These are phyloP conservation scores for Trichopus zeylanicus DNA, from an alignment of 116 monocot genomes.

Conservation along the genomic window DNA sequence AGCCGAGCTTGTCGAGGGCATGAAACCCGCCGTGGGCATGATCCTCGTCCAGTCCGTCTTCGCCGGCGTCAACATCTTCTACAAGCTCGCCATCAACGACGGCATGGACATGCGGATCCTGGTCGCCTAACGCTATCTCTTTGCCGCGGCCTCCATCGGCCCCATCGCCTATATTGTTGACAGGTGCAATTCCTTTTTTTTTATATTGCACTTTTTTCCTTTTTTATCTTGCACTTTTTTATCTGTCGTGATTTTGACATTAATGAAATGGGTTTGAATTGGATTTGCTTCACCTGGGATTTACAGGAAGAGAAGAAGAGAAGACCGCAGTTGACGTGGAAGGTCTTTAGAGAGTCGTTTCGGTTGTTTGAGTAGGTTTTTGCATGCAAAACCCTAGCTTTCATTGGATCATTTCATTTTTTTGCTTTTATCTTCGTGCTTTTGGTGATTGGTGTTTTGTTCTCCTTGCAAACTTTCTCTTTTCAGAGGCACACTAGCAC, in stretches of 20 bases:
- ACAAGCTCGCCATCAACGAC: constrained; percentile 48
- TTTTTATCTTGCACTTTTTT: not conserved
- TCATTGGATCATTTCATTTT: no score
- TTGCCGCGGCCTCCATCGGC: constrained; percentile 24
- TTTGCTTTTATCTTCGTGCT: no score
- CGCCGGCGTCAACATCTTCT: constrained; percentile 36
- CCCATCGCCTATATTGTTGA: constrained; percentile 54
- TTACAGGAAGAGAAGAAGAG: no score
- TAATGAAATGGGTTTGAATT: not conserved
- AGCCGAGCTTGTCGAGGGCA: constrained; percentile 6
- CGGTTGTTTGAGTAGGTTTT: no score
- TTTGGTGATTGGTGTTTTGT: no score
- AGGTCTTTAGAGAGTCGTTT: constrained; percentile 33
- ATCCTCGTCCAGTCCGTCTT: constrained; percentile 32
- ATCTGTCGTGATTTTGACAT: not conserved
- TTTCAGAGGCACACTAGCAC: no score
- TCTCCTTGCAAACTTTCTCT: no score
- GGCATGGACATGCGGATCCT: constrained; percentile 50
- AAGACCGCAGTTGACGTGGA: constrained; percentile 31
- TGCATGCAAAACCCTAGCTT: no score
- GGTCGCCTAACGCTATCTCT: constrained; percentile 48
- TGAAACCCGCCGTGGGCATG: constrained; percentile 34
- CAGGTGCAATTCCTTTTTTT: constrained; percentile 17
- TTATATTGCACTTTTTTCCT: not conserved
- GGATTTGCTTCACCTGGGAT: not conserved